Evolutionary conservation across 1,284 basidiomycete species (phyloP), one percentile per base, ranked within the genome.

Genomic region (Boletellus deceptivus): DNA sequence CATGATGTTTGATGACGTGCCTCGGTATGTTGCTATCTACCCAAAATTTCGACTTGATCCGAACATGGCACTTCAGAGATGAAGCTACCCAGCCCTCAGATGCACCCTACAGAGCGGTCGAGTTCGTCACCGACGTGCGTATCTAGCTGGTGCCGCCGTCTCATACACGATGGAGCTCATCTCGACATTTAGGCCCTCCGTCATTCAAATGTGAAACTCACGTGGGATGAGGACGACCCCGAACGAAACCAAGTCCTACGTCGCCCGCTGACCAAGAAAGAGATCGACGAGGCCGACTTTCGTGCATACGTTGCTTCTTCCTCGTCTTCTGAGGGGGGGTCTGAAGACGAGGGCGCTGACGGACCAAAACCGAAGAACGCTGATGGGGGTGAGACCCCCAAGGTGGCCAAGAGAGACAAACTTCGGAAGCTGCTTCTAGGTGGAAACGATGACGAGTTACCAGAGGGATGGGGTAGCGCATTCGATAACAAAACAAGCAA

Each of bases 201-300:
- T 8, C 95, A 99, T 69, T 99, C 97, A 13, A 95, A 93, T 73
- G 96, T 99, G 59, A 96, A 92, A 64, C 78, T 99, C 24, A 98
- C 96, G 9, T 99, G 97, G 97, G 97, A 99, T 64, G 92, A 95
- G 57, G 97, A 99, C 69, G 96, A 99, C 62, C 87, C 92, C 3
- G 90, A 96, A 65, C 87, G 97, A 17, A 80, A 77, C 54, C 84
- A 86, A 52, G 63, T 97, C 42, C 93, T 92, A 10, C 83, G 94
- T 46, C 83, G 92, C 38, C 73, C 78, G 13, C 74, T 97, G 46
- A 84, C 89, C 0, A 81, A 82, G 49, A 85, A 89, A 62, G 91
- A 96, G 65, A 87, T 97, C 33, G 92, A 95, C 46, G 89, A 94
- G 54, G 82, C 83, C 45, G 92, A 97, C 64, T 97, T 95, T 75